Base-by-base conservation (phyloP, 495 filamentous ascomycete species). In the Aspergillus carlsbadensis region DNA sequence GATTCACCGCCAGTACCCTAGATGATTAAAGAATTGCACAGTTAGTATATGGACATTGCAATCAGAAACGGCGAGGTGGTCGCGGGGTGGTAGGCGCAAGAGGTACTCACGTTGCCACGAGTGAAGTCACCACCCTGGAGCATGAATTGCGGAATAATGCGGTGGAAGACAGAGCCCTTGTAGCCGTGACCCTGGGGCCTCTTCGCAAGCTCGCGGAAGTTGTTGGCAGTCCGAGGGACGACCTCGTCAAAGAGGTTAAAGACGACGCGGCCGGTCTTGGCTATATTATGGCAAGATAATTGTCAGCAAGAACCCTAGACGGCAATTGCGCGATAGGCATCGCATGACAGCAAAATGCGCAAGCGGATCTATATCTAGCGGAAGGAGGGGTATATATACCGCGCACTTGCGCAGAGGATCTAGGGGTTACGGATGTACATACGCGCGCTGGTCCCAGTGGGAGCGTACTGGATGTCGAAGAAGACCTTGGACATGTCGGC, bases 101-200 rank as follows among this genome's bases (percentile, higher is more conserved):
- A 43, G 33, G 18, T 40, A 77, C 87, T 76, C 70, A 92, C 90
- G 70, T 99, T 93, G 70, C 86, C 85, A 57, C 84, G 86, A 57
- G 94, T 99, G 81, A 98, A 99, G 77, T 99, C 94, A 75, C 94
- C 94, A 65, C 94, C 94, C 77, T 99, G 94, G 71, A 97, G 89
- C 94, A 99, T 99, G 81, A 99, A 99, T 58, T 87, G 73, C 73
- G 96, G 96, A 78, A 99, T 99, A 63, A 99, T 85, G 56, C 94
- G 89, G 81, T 99, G 94, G 86, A 99, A 99, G 56, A 57, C 69
- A 52, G 88, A 93, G 66, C 87, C 90, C 76, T 94, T 91, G 87
- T 91, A 99, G 46, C 91, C 90, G 44, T 84, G 62, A 24, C 92
- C 93, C 74, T 96, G 86, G 80, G 95, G 89, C 40, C 83, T 84